Conservation (phyloP, 2,329 filamentous ascomycete genomes). For the Cercospora sp. region DNA sequence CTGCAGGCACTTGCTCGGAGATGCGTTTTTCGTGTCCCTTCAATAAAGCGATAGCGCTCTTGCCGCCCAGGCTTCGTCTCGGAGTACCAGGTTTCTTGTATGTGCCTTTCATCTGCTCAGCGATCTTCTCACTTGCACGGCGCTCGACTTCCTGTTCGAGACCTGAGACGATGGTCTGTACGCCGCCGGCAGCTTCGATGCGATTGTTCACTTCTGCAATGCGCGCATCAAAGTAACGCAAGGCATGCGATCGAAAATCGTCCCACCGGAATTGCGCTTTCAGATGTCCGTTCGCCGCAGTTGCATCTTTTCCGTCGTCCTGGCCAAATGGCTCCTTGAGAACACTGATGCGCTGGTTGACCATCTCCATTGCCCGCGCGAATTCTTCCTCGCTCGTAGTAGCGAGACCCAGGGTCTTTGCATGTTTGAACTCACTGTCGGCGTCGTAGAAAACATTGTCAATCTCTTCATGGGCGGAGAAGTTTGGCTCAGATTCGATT, state of each 20-base stretch:
- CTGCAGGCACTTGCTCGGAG: slow-evolving; percentile 8
- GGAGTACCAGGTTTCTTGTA: slow-evolving; percentile 27
- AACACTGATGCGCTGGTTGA: slow-evolving; percentile 17
- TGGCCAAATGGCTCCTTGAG: slow-evolving; percentile 22
- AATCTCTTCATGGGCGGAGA: slow-evolving; percentile 27
- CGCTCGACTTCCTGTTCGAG: slow-evolving; percentile 37
- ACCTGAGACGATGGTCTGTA: slow-evolving; percentile 40
- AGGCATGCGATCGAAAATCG: slow-evolving; percentile 45
- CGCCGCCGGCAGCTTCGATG: slow-evolving; percentile 48
- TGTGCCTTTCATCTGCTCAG: slow-evolving; percentile 22
- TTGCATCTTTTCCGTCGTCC: slow-evolving; percentile 23
- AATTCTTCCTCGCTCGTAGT: slow-evolving; percentile 14
- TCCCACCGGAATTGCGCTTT: slow-evolving; percentile 53
- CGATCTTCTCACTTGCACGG: slow-evolving; percentile 21
- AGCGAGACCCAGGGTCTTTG: slow-evolving; percentile 18
- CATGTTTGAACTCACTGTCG: slow-evolving; percentile 25
- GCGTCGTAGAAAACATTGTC: slow-evolving; percentile 31
- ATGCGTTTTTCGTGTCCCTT: slow-evolving; percentile 22
- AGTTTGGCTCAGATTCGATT: slow-evolving; percentile 21
- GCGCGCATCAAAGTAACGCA: slow-evolving; percentile 31
- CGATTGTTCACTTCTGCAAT: slow-evolving; percentile 46
- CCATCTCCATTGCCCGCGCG: slow-evolving; percentile 22
- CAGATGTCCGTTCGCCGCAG: slow-evolving; percentile 48
- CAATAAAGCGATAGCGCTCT: slow-evolving; percentile 22
- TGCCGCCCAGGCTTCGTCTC: slow-evolving; percentile 24